Evolutionary conservation across 2,329 filamentous ascomycete species (phyloP).

Genomic region (Fusarium nelsonii): DNA sequence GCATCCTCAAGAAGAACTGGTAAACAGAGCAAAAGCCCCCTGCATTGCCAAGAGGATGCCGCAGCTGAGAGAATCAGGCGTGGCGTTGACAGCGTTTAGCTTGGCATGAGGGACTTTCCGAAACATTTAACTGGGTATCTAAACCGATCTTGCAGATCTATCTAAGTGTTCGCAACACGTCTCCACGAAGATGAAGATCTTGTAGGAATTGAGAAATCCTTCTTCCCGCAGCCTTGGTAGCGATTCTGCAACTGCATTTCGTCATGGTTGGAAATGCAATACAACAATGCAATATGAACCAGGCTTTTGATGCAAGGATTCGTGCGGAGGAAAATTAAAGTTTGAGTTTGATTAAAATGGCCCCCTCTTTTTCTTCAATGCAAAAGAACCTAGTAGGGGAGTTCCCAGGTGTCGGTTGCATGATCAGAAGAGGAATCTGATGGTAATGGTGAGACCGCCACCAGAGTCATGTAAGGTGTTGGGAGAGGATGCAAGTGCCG

Average conservation of each 20-base stretch:
- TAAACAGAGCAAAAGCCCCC: too few relatives aligned
- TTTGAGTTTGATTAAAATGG: constrained; percentile 1
- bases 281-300: neutral
- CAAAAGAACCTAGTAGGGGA: neutral
- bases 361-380: neutral
- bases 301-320: neutral
- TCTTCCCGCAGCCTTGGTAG: neutral
- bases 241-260: neutral
- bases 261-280: neutral
- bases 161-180: neutral
- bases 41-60: neutral
- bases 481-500: neutral
- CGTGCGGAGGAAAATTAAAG: neutral
- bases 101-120: neutral
- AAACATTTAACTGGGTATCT: neutral
- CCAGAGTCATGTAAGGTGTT: neutral
- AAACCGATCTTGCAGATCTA: constrained; percentile 1
- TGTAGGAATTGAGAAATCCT: neutral
- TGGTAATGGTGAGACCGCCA: neutral
- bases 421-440: neutral
- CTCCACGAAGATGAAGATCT: neutral
- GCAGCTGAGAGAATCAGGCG: neutral
- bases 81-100: neutral
- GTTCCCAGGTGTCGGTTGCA: neutral
- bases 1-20: too few relatives aligned